phyloP scores from a whole-genome alignment of 2,329 filamentous ascomycete species.

The Hypoxylon sp. region DNA sequence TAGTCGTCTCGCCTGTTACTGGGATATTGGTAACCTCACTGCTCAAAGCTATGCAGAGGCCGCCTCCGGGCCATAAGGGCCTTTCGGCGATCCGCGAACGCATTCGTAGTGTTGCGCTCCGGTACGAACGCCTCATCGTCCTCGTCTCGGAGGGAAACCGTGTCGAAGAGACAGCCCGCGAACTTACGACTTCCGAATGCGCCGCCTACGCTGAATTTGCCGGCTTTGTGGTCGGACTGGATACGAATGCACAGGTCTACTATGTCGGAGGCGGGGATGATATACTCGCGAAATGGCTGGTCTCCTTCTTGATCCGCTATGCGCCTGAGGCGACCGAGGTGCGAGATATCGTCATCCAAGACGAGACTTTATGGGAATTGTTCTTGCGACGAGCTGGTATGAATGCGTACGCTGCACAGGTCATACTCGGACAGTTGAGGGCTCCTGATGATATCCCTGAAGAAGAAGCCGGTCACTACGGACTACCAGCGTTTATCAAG shows the following conservation, averaged over 20 bases:
- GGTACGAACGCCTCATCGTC: slow-evolving; percentile 77
- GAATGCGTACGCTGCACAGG: slow-evolving; percentile 79
- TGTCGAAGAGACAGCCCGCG: slow-evolving; percentile 58
- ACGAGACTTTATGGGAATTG: slow-evolving; percentile 76
- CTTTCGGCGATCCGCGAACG: slow-evolving; percentile 66
- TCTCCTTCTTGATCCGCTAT: slow-evolving; percentile 64
- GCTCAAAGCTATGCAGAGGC: slow-evolving; percentile 78
- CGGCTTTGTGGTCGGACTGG: slow-evolving; percentile 61
- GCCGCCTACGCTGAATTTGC: slow-evolving; percentile 64
- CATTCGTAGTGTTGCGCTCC: slow-evolving; percentile 64
- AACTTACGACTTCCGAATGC: slow-evolving; percentile 58
- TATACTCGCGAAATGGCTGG: slow-evolving; percentile 68
- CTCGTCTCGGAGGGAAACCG: slow-evolving; percentile 71
- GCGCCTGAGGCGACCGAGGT: slow-evolving; percentile 47
- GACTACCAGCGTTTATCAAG: slow-evolving; percentile 67
- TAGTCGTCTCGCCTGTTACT: slow-evolving; percentile 76
- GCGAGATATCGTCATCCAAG: slow-evolving; percentile 58
- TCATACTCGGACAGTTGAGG: slow-evolving; percentile 66
- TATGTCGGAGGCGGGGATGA: slow-evolving; percentile 65
- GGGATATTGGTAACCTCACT: slow-evolving; percentile 80
- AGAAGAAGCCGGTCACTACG: slow-evolving; percentile 51
- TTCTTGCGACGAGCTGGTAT: slow-evolving; percentile 75
- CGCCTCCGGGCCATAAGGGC: slow-evolving; percentile 71
- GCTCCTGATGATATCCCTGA: slow-evolving; percentile 45
- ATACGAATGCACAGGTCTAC: slow-evolving; percentile 56